phyloP scores from a whole-genome alignment of 495 filamentous ascomycete species.

The Platismatia glauca region DNA sequence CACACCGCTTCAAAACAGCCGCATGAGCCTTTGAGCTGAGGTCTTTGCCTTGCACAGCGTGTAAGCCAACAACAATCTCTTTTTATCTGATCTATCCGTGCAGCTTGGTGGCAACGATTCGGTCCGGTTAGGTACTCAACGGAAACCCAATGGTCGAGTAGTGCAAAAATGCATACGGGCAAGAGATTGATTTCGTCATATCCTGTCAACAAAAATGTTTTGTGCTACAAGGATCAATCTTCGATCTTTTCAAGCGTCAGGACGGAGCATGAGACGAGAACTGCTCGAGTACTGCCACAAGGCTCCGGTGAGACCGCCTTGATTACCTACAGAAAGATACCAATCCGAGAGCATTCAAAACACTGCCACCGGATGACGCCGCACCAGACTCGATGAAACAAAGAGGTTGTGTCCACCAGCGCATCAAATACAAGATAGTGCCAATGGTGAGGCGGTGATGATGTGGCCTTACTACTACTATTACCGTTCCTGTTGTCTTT shows the following conservation, averaged over 20 bases:
- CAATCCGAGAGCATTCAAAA: neutral
- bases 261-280: neutral
- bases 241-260: neutral
- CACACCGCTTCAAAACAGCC: neutral
- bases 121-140: neutral
- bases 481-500: no score
- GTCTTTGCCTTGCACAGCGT: neutral
- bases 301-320: neutral
- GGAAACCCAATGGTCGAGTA: neutral
- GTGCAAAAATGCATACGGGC: neutral
- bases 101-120: neutral
- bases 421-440: neutral
- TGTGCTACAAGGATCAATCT: neutral
- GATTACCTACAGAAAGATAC: neutral
- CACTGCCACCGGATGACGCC: neutral
- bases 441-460: neutral
- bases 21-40: no score
- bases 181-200: neutral
- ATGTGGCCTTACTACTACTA: neutral
- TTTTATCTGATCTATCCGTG: neutral
- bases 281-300: neutral
- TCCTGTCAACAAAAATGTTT: neutral
- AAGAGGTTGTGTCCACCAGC: neutral
- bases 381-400: neutral
- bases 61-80: neutral